Percentiles rank a stretch among this genome's conserved stretches.
These are phyloP conservation scores for Funneliformis caledonium DNA, from an alignment of 371 early-diverging fungal species.

Conservation along the genomic window DNA sequence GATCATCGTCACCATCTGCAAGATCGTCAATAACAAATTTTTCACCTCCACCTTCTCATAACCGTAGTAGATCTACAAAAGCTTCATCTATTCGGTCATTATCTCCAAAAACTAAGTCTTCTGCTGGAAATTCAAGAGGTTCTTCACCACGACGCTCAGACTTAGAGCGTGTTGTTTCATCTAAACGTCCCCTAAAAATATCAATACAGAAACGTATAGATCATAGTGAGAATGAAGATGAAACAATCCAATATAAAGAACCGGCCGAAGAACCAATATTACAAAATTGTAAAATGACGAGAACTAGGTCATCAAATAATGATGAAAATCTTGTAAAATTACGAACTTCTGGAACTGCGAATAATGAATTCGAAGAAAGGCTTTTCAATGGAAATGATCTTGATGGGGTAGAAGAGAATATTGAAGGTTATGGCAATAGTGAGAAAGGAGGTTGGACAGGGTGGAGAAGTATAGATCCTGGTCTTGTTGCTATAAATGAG, in stretches of 20 bases:
- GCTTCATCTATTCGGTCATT: background rate
- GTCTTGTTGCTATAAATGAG: background rate
- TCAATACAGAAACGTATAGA: background rate
- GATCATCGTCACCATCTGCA: slow-evolving; percentile 10
- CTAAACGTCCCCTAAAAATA: slow-evolving; percentile 17
- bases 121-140: background rate
- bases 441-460: slow-evolving; percentile 37
- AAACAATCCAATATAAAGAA: background rate
- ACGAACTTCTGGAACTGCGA: background rate
- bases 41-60: background rate
- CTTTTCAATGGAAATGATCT: background rate
- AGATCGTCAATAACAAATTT: background rate
- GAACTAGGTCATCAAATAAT: background rate
- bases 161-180: slow-evolving; percentile 5
- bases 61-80: slow-evolving; percentile 12
- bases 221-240: background rate
- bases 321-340: background rate
- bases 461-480: slow-evolving; percentile 23
- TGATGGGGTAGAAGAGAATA: background rate
- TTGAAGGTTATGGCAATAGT: background rate
- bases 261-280: background rate
- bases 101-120: background rate
- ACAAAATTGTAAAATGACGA: background rate
- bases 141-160: slow-evolving; percentile 21
- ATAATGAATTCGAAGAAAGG: background rate